Percentiles rank a stretch among this genome's conserved stretches.
These are phyloP conservation scores for Pascua guehoae DNA, from an alignment of 1,284 basidiomycete species.

Conservation along the genomic window DNA sequence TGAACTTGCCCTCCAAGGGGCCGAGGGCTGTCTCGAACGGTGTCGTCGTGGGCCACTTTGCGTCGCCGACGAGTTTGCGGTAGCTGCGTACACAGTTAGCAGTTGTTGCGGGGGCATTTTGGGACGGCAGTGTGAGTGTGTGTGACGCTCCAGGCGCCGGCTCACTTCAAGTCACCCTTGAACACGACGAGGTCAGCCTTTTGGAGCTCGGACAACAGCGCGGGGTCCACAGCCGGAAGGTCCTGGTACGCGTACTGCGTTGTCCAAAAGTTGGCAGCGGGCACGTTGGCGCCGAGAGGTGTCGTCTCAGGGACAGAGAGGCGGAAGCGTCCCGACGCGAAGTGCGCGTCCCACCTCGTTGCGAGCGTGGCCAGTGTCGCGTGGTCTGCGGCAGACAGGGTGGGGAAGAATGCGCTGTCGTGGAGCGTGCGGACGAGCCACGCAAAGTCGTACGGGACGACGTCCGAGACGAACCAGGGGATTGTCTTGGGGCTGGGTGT, in stretches of 20 bases:
- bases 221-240: constrained; percentile 61
- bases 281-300: constrained; percentile 56
- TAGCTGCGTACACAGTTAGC: constrained; percentile 49
- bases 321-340: constrained; percentile 67
- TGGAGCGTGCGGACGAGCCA: constrained; percentile 51
- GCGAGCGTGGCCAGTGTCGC: constrained; percentile 59
- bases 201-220: constrained; percentile 60
- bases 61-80: constrained; percentile 82
- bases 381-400: constrained; percentile 40
- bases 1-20: constrained; percentile 72
- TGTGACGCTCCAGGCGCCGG: constrained; percentile 8
- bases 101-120: too few relatives aligned
- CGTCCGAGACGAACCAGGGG: constrained; percentile 85
- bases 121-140: background rate
- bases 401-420: constrained; percentile 57
- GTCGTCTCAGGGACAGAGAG: constrained; percentile 67
- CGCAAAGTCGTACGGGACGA: constrained; percentile 72
- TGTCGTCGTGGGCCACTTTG: constrained; percentile 80
- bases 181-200: constrained; percentile 80
- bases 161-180: constrained; percentile 90
- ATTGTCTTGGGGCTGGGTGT: constrained; percentile 70
- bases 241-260: constrained; percentile 77
- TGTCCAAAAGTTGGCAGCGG: constrained; percentile 72
- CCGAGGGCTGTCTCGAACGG: constrained; percentile 74
- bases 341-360: constrained; percentile 67